A percentile compares a stretch with the other conserved stretches of the same genome.
Evolutionary conservation across 768 basidiomycete species (phyloP).

Genomic region (Leccinum uliginosum): DNA sequence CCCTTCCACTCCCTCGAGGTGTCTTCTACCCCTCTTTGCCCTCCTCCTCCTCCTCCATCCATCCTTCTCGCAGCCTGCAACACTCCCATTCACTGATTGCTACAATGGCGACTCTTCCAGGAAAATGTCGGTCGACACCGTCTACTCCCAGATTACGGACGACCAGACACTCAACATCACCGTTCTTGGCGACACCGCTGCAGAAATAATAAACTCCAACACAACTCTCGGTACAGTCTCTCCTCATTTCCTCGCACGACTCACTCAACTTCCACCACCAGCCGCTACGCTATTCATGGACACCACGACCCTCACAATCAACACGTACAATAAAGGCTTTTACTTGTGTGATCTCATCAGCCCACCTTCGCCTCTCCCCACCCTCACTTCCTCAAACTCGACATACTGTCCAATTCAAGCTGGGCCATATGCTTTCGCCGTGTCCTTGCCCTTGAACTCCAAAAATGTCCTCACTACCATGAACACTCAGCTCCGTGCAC

Average conservation of each 20-base stretch:
- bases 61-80: slow-evolving; percentile 52
- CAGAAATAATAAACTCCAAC: slow-evolving; percentile 56
- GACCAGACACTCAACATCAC: slow-evolving; percentile 60
- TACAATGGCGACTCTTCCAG: slow-evolving; percentile 49
- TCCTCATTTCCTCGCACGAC: background rate
- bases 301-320: slow-evolving; percentile 74
- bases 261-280: slow-evolving; percentile 8
- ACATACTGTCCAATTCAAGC: slow-evolving; percentile 73
- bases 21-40: slow-evolving; percentile 7
- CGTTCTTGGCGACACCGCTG: slow-evolving; percentile 59
- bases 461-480: slow-evolving; percentile 79
- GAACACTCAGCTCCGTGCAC: slow-evolving; percentile 77
- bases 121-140: slow-evolving; percentile 62
- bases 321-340: slow-evolving; percentile 62
- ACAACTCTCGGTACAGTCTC: slow-evolving; percentile 57
- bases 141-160: slow-evolving; percentile 68
- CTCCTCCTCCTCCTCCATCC: slow-evolving; percentile 15
- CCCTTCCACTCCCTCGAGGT: background rate
- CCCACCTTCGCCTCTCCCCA: slow-evolving; percentile 68
- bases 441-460: slow-evolving; percentile 61
- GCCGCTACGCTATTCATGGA: slow-evolving; percentile 85
- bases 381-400: slow-evolving; percentile 31
- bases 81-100: slow-evolving; percentile 65
- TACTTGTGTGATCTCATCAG: slow-evolving; percentile 78
- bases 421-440: slow-evolving; percentile 79